Evolutionary conservation across 345 rosid genomes (phyloP).

Genomic region (Brassica juncea): DNA sequence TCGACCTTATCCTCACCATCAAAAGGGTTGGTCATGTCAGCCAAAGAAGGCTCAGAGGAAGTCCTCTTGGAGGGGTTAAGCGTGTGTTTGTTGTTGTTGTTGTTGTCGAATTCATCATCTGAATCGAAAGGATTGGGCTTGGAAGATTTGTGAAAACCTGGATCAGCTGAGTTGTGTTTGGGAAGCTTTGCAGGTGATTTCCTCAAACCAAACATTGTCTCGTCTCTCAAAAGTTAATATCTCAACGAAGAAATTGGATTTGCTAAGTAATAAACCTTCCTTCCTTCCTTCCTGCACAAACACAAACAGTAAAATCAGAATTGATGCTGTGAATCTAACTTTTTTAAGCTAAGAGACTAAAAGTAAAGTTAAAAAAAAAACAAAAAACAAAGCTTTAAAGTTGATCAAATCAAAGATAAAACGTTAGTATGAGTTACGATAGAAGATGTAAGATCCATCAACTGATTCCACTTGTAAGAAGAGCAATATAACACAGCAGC

Average conservation of each 20-base stretch:
- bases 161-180: conserved; percentile 59
- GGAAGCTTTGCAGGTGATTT: conserved; percentile 63
- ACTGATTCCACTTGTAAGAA: neutral
- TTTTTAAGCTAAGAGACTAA: conserved; percentile 28
- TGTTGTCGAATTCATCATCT: conserved; percentile 57
- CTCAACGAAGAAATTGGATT: neutral
- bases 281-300: conserved; percentile 38
- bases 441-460: neutral
- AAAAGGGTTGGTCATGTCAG: conserved; percentile 57
- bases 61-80: conserved; percentile 55
- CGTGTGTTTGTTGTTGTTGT: conserved; percentile 35
- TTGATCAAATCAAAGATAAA: no score
- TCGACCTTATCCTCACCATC: conserved; percentile 42
- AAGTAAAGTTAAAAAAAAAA: neutral
- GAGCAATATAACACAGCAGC: neutral
- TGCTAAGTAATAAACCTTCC: conserved; percentile 27
- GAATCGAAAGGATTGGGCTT: conserved; percentile 81
- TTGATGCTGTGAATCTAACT: conserved; percentile 27
- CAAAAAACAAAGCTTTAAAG: neutral
- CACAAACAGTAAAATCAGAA: conserved; percentile 1
- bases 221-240: neutral
- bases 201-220: conserved; percentile 67
- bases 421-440: no score
- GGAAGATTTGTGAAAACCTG: conserved; percentile 44
- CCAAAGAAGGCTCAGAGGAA: conserved; percentile 61